Evolutionary conservation across 805 yeast genomes (phyloP), one percentile per base, ranked within the genome.

Genomic region (Barnettozyma botsteinii): DNA sequence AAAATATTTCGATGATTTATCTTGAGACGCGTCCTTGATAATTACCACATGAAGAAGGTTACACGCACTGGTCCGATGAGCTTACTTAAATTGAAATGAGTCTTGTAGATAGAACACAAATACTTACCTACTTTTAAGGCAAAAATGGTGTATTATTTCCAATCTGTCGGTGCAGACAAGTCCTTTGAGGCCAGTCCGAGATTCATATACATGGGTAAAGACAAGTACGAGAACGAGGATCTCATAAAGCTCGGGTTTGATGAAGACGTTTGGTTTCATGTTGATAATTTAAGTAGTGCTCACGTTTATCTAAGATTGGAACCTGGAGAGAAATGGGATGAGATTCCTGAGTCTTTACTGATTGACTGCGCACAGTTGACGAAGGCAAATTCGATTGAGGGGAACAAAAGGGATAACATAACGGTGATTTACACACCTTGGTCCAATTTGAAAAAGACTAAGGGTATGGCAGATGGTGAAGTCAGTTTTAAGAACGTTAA

Each of bases 241-340:
- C 56, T 79, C 38, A 73, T 85, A 41, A 77, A 76, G 54, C 72
- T 75, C 50, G 85, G 89, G 1, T 71, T 73, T 45, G 78, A 77
- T 20, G 73, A 73, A 42, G 80, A 83, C 55, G 63, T 82, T 4
- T 85, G 94, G 91, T 85, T 85, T 53, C 94, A 84, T 58, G 87
- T 81, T 7, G 89, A 82, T 49, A 81, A 79, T 48, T 66, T 77
- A 35, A 79, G 87, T 4, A 79, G 87, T 32, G 93, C 89, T 0
- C 95, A 85, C 56, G 70, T 85, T 9, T 85, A 85, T 51, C 62
- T 83, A 21, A 72, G 85, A 41, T 59, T 80, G 17, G 63, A 69
- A 3, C 54, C 56, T 3, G 73, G 69, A 18, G 79, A 73, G 39
- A 37, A 54, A 18, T 61, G 73, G 57, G 73, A 67, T 5, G 63